Base-by-base conservation (phyloP, 2,329 filamentous ascomycete genomes). In the Peltaster fructicola region DNA sequence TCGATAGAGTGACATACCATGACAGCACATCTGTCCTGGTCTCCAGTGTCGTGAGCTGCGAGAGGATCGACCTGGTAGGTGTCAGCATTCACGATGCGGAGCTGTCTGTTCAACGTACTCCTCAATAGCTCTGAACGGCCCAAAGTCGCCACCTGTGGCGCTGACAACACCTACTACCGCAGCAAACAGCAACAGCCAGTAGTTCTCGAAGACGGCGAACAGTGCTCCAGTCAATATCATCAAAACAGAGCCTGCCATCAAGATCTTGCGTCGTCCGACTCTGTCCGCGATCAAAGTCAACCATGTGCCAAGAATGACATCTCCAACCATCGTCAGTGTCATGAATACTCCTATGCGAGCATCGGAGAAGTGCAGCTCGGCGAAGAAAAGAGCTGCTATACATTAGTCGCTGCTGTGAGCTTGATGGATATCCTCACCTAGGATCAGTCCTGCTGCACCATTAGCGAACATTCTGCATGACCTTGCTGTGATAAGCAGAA, bases 41-140 rank as follows among this genome's bases (percentile, higher is more conserved):
- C 15, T 54, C 46, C 0, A 61, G 55, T 0, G 50, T 57, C 0
- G 68, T 73, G 21, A 75, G 52, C 39, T 73, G 66, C 4, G 68
- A 65, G 63, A 68, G 42, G 15, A 63, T 67, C 1, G 63, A 68
- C 16, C 30, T 33, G 11, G n/a, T 6, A 25, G 9, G 8, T 20
- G 11, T 33, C 14, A 33, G 30, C 12, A 17, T 13, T 9, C 8
- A 9, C 25, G 5, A 11, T 14, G 8, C 8, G 11, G 8, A 8
- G 11, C 6, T 4, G 2, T 13, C 14, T 7, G 10, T 15, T 15
- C 3, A 24, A 4, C 20, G 36, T 35, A 22, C 52, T 76, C 70
- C 40, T 76, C 72, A 15, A 77, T 65, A 3, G 67, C 67, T 17
- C 70, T 54, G 35, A 76, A 76, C 0, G 72, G 71, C 0, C 71